Evolutionary conservation across 768 basidiomycete species (phyloP).

Genomic region (Mycena vulgaris): DNA sequence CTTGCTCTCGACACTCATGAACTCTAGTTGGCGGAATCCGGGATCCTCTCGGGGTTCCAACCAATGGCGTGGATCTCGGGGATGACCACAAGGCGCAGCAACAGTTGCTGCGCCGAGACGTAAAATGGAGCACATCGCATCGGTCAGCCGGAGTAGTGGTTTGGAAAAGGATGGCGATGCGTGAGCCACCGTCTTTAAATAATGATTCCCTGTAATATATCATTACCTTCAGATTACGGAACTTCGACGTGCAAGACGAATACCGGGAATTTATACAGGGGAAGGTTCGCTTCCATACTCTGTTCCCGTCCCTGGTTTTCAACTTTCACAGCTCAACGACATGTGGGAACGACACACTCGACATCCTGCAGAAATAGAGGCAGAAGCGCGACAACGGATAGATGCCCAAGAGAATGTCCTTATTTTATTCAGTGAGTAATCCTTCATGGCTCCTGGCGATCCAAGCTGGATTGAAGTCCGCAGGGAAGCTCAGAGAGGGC

Average conservation of each 20-base stretch:
- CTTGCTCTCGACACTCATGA: neutral
- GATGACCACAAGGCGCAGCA: neutral
- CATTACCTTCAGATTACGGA: slow-evolving; percentile 69
- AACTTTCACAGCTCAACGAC: slow-evolving; percentile 59
- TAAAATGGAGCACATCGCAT: slow-evolving; percentile 77
- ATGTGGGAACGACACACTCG: slow-evolving; percentile 59
- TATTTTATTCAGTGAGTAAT: slow-evolving; percentile 77
- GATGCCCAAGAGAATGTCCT: slow-evolving; percentile 79
- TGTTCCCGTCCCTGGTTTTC: neutral
- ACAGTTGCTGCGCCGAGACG: slow-evolving; percentile 38
- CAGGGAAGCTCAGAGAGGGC: slow-evolving; percentile 86
- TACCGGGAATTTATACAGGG: slow-evolving; percentile 75
- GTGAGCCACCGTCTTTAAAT: slow-evolving; percentile 62
- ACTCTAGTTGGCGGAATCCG: slow-evolving; percentile 10
- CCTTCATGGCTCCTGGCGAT: neutral
- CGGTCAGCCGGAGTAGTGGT: slow-evolving; percentile 84
- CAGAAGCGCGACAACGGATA: slow-evolving; percentile 55
- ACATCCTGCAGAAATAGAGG: slow-evolving; percentile 48
- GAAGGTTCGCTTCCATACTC: slow-evolving; percentile 63
- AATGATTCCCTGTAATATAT: slow-evolving; percentile 45
- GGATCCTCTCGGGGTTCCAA: neutral
- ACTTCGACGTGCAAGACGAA: slow-evolving; percentile 72
- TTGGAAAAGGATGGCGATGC: slow-evolving; percentile 81
- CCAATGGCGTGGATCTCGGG: neutral
- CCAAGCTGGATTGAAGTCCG: neutral